A percentile compares a stretch with the other conserved stretches of the same genome.
These are phyloP conservation scores for Miamiensis avidus DNA, from an alignment of 169 alveolate genomes.

Conservation along the genomic window DNA sequence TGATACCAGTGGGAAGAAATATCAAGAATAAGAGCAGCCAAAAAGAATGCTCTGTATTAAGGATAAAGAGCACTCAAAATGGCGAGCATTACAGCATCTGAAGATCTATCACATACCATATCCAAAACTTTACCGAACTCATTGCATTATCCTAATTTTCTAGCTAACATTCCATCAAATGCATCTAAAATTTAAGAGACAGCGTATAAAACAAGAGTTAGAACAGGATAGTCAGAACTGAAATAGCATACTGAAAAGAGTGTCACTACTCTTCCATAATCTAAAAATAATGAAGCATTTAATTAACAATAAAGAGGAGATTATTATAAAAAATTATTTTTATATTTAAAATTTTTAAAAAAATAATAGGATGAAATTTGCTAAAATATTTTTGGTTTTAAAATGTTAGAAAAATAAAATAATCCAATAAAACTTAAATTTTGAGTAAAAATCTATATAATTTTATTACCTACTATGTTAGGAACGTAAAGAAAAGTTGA, in stretches of 20 bases:
- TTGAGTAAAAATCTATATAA: too few relatives aligned
- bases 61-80: constrained; percentile 36
- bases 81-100: constrained; percentile 39
- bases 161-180: constrained; percentile 48
- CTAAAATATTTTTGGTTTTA: not conserved
- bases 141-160: constrained; percentile 40
- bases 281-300: not conserved
- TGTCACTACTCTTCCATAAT: constrained; percentile 40
- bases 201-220: constrained; percentile 36
- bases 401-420: too few relatives aligned
- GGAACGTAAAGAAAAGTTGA: too few relatives aligned
- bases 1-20: constrained; percentile 48
- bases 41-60: constrained; percentile 27
- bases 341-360: too few relatives aligned
- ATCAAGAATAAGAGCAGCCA: constrained; percentile 40
- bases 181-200: constrained; percentile 37
- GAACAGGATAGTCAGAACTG: constrained; percentile 9
- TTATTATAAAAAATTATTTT: too few relatives aligned
- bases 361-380: too few relatives aligned
- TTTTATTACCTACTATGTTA: too few relatives aligned
- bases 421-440: too few relatives aligned
- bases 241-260: constrained; percentile 26
- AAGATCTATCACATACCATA: constrained; percentile 51
- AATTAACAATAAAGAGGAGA: not conserved
- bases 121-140: constrained; percentile 47